Evolutionary conservation across 371 early-diverging fungal genomes (phyloP), one percentile per base, ranked within the genome.

Genomic region (Polyrhizophydium stewartii): DNA sequence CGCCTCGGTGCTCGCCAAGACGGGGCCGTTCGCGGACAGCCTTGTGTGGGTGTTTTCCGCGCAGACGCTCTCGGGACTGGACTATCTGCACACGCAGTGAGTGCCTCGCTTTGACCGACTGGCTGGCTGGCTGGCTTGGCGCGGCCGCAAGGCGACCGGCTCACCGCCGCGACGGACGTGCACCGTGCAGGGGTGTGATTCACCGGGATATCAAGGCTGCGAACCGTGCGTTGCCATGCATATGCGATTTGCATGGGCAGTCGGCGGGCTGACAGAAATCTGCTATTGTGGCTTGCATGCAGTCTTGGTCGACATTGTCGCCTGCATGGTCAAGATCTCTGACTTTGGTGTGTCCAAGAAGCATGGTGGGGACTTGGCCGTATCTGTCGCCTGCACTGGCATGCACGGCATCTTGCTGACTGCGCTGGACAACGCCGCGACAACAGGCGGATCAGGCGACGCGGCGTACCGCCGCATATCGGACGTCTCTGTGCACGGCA

Each of bases 161-260:
- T n/a, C n/a, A n/a, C n/a, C n/a, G n/a, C n/a, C n/a, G n/a, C n/a
- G n/a, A n/a, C 35, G 13, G 3, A 45, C 24, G 45, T 19, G 5
- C n/a, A 10, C 19, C 19, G 6, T 22, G 1, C 16, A 32, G 46
- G 9, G 89, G 72, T 24, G 84, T 88, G 55, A 82, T 97, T 33
- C 99, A 99, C 67, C 82, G 94, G 50, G 96, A 96, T 75, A 95
- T 99, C 69, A 99, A 99, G 76, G 93, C 95, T 32, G 96, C 92
- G 24, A 99, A 99, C 73, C 92, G 85, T 72, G 57, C 27, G 59
- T 56, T 27, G 88, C 21, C 27, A 6, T 32, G 56, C 58, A 6
- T 25, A 22, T 5, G 22, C 41, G 21, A 19, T 22, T 1, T 22
- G 21, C 43, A 21, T n/a, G 2, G 7, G n/a, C 56, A 3, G 21